phyloP scores from a whole-genome alignment of 2,329 filamentous ascomycete genomes.

The Colletotrichum lindemuthianum region DNA sequence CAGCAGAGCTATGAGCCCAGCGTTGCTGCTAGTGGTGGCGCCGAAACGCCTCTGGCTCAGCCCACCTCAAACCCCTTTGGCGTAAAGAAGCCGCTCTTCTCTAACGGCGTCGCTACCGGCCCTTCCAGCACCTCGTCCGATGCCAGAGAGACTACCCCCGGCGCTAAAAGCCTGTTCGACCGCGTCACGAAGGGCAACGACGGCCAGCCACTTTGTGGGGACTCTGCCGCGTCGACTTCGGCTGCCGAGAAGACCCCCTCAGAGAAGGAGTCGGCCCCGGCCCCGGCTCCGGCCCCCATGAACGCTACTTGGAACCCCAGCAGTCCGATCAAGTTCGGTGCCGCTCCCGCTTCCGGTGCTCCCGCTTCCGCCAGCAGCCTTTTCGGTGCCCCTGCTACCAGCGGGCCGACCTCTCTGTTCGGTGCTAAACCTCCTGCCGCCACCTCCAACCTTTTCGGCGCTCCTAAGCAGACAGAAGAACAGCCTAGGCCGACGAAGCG shows the following conservation, averaged over 20 bases:
- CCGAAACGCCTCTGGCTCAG: constrained; percentile 51
- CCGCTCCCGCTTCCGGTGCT: constrained; percentile 41
- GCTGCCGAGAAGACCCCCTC: constrained; percentile 48
- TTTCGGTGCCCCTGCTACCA: constrained; percentile 40
- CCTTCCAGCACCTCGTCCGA: constrained; percentile 52
- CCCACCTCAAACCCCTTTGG: constrained; percentile 45
- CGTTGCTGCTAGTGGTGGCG: constrained; percentile 52
- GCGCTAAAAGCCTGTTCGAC: constrained; percentile 62
- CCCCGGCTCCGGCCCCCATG: constrained; percentile 39
- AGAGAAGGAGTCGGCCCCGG: constrained; percentile 47
- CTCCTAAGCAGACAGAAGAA: constrained; percentile 45
- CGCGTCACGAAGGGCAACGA: constrained; percentile 61
- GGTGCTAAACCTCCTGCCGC: constrained; percentile 47
- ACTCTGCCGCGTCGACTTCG: constrained; percentile 40
- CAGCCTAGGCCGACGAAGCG: constrained; percentile 39
- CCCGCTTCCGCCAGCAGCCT: constrained; percentile 31
- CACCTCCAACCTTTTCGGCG: constrained; percentile 49
- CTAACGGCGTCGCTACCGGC: constrained; percentile 35
- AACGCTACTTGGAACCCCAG: constrained; percentile 61
- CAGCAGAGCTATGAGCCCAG: constrained; percentile 57
- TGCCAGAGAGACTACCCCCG: constrained; percentile 56
- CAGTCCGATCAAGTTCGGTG: constrained; percentile 65
- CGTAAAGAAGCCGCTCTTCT: constrained; percentile 41
- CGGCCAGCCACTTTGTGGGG: constrained; percentile 59
- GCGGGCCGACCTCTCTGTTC: constrained; percentile 47